These are phyloP conservation scores for Mariannaea sp. DNA, from an alignment of 2,329 filamentous ascomycete species.

Conservation along the genomic window DNA sequence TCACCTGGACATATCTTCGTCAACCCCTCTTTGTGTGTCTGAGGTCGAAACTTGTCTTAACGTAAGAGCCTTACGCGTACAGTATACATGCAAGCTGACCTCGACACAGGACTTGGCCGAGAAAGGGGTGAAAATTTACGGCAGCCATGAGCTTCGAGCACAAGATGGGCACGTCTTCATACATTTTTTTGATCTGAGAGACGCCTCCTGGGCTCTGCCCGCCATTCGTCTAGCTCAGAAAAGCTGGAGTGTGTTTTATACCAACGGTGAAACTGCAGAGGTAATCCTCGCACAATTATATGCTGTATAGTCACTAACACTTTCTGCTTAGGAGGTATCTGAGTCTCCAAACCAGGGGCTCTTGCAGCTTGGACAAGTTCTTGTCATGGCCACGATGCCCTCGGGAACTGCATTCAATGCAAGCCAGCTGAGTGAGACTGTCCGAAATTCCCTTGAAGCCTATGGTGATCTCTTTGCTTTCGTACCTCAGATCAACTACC, in stretches of 20 bases:
- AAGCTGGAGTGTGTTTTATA: slow-evolving; percentile 49
- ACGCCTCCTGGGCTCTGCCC: slow-evolving; percentile 57
- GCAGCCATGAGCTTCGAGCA: slow-evolving; percentile 44
- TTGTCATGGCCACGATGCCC: slow-evolving; percentile 34
- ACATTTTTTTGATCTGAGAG: slow-evolving; percentile 64
- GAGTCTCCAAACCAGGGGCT: slow-evolving; percentile 12
- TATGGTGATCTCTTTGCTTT: slow-evolving; percentile 61
- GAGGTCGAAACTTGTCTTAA: slow-evolving; percentile 52
- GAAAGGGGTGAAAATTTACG: slow-evolving; percentile 43
- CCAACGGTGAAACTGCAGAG: slow-evolving; percentile 18
- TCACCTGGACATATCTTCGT: slow-evolving; percentile 49
- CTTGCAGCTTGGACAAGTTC: slow-evolving; percentile 37
- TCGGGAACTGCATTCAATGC: slow-evolving; percentile 32
- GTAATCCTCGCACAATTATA: slow-evolving; percentile 11
- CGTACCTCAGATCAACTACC: slow-evolving; percentile 47
- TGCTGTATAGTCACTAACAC: neutral
- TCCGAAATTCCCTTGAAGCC: slow-evolving; percentile 45
- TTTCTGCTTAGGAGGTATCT: slow-evolving; percentile 10
- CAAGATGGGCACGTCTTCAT: slow-evolving; percentile 54
- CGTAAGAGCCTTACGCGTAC: slow-evolving; percentile 43
- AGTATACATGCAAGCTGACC: slow-evolving; percentile 17
- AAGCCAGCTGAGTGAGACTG: slow-evolving; percentile 43
- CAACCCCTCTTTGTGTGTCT: slow-evolving; percentile 36
- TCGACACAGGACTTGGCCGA: slow-evolving; percentile 46
- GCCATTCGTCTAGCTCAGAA: slow-evolving; percentile 50